phyloP scores from a whole-genome alignment of 2,329 filamentous ascomycete species.

The Moelleriella libera region DNA sequence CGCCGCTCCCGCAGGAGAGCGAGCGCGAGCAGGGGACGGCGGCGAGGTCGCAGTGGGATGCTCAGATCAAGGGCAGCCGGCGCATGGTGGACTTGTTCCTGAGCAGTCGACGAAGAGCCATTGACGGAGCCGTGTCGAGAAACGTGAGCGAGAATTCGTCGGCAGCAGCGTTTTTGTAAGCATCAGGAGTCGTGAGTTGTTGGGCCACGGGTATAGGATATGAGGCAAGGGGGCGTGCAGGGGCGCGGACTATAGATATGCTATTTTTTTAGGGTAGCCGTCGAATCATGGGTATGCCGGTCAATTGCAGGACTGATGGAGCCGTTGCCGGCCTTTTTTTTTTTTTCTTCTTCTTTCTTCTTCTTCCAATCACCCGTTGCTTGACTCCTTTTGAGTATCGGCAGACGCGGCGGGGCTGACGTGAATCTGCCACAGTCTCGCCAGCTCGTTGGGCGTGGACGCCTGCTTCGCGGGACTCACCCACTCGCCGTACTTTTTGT shows the following conservation, averaged over 20 bases:
- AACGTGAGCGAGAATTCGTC: constrained; percentile 13
- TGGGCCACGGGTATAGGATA: no score
- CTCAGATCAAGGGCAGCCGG: constrained; percentile 28
- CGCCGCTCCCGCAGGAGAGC: neutral
- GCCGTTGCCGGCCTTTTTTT: no score
- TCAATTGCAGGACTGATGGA: no score
- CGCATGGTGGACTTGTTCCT: constrained; percentile 41
- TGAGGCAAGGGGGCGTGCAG: no score
- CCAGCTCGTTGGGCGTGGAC: constrained; percentile 18
- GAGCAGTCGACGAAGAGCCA: constrained; percentile 29
- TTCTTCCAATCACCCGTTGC: no score
- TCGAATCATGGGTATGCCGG: no score
- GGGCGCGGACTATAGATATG: neutral
- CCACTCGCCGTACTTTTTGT: constrained; percentile 25
- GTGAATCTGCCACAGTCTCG: constrained; percentile 27
- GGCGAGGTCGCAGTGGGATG: constrained; percentile 10
- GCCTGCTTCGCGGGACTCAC: constrained; percentile 17
- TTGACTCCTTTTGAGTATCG: neutral
- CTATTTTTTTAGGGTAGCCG: neutral
- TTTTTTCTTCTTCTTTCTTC: no score
- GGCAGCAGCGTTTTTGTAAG: constrained; percentile 17
- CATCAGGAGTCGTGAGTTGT: no score
- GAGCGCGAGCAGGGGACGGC: neutral
- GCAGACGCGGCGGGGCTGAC: constrained; percentile 14
- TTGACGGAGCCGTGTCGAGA: constrained; percentile 17